Evolutionary conservation across 2,329 filamentous ascomycete species (phyloP).

Genomic region (Lasiodiplodia citricola): DNA sequence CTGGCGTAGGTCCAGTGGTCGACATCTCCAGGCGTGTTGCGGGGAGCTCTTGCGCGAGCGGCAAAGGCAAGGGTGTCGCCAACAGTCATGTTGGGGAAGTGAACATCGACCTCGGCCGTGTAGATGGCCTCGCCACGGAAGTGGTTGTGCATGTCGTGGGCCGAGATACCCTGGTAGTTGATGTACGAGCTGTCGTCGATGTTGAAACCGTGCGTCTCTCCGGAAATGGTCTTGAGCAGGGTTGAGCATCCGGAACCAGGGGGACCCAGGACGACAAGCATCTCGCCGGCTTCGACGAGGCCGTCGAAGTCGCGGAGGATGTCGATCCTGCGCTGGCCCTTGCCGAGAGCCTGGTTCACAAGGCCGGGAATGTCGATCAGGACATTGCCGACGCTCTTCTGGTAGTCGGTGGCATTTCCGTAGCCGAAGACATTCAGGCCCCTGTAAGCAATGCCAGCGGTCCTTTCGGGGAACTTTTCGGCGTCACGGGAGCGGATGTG

Average conservation of each 20-base stretch:
- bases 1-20: conserved; percentile 60
- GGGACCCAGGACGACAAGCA: conserved; percentile 74
- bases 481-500: conserved; percentile 51
- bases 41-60: conserved; percentile 69
- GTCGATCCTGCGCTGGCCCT: conserved; percentile 56
- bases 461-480: conserved; percentile 48
- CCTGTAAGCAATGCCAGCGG: conserved; percentile 54
- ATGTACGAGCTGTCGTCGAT: conserved; percentile 73
- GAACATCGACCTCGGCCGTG: conserved; percentile 79
- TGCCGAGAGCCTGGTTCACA: conserved; percentile 42
- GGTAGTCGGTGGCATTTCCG: conserved; percentile 56
- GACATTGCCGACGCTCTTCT: conserved; percentile 57
- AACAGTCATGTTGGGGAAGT: conserved; percentile 76
- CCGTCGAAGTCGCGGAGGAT: conserved; percentile 72
- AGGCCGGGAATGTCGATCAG: conserved; percentile 48
- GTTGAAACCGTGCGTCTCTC: conserved; percentile 79
- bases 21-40: conserved; percentile 62
- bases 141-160: conserved; percentile 73
- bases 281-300: conserved; percentile 70
- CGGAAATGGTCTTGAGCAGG: conserved; percentile 79
- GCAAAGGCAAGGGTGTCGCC: conserved; percentile 80
- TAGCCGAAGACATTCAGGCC: conserved; percentile 56
- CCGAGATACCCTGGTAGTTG: conserved; percentile 77
- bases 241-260: conserved; percentile 75
- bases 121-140: conserved; percentile 86